Conservation (phyloP, 306 rosid species). For the Dicorynia guianensis region DNA sequence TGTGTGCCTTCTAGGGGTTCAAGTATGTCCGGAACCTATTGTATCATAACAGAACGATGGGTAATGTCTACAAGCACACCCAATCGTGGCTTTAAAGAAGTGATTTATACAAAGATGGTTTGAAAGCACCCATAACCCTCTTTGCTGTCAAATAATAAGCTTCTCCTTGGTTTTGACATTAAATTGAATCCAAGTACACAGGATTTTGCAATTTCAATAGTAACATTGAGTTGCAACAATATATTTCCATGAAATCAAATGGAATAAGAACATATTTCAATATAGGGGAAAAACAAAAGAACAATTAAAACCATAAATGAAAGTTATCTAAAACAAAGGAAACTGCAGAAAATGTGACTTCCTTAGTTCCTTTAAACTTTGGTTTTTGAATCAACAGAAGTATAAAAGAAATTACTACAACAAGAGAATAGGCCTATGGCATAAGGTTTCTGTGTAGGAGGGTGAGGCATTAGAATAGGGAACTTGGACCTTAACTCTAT, state of each 20-base stretch:
- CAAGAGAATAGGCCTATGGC: background rate
- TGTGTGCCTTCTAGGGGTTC: too few relatives aligned
- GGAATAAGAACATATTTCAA: background rate
- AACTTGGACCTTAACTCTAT: background rate
- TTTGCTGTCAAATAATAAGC: too few relatives aligned
- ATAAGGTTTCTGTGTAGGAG: background rate
- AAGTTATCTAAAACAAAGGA: background rate
- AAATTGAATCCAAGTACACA: background rate
- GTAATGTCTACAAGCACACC: too few relatives aligned
- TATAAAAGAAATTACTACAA: background rate
- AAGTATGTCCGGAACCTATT: too few relatives aligned
- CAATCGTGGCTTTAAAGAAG: too few relatives aligned
- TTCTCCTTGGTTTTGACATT: too few relatives aligned
- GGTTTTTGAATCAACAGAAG: background rate
- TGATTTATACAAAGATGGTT: too few relatives aligned
- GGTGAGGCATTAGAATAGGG: background rate
- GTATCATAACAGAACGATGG: too few relatives aligned
- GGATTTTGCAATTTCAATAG: background rate
- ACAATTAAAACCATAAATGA: background rate
- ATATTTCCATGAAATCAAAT: background rate
- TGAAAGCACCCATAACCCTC: too few relatives aligned
- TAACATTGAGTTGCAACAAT: too few relatives aligned
- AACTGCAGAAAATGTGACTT: background rate
- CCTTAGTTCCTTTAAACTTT: background rate
- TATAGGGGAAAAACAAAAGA: background rate